phyloP scores from a whole-genome alignment of 371 early-diverging fungal genomes.

The Mortierella sp. region DNA sequence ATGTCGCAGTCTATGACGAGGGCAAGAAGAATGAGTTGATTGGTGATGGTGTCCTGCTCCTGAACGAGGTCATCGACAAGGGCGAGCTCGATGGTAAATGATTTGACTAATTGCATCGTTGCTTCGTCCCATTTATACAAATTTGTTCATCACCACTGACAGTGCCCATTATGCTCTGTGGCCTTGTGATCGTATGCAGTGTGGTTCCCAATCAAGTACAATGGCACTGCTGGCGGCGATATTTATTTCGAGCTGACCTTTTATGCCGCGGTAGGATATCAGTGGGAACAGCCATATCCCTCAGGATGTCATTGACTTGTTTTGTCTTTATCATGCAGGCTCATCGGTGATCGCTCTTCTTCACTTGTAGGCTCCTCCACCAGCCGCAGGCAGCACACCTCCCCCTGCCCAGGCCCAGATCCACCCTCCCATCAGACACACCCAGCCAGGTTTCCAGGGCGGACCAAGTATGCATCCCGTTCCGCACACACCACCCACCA shows the following conservation, averaged over 20 bases:
- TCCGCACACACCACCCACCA: conserved; percentile 28
- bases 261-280: conserved; percentile 41
- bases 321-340: neutral
- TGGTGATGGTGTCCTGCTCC: conserved; percentile 39
- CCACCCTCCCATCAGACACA: conserved; percentile 33
- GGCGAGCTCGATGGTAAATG: conserved; percentile 55
- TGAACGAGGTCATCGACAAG: conserved; percentile 53
- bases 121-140: too few relatives aligned
- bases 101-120: too few relatives aligned
- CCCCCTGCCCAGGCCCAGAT: conserved; percentile 26
- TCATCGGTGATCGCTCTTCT: neutral
- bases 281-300: neutral
- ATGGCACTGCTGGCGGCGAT: conserved; percentile 39
- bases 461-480: conserved; percentile 19
- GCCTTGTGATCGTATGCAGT: conserved; percentile 8
- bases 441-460: conserved; percentile 33
- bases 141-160: neutral
- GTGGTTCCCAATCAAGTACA: conserved; percentile 53
- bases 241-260: conserved; percentile 54
- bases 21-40: conserved; percentile 54
- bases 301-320: neutral
- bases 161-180: neutral
- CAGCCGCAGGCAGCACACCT: conserved; percentile 32
- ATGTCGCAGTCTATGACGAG: conserved; percentile 46
- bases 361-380: conserved; percentile 41